Conservation (phyloP, 192 early-diverging fungal species). For the Rhizophagus sp. region DNA sequence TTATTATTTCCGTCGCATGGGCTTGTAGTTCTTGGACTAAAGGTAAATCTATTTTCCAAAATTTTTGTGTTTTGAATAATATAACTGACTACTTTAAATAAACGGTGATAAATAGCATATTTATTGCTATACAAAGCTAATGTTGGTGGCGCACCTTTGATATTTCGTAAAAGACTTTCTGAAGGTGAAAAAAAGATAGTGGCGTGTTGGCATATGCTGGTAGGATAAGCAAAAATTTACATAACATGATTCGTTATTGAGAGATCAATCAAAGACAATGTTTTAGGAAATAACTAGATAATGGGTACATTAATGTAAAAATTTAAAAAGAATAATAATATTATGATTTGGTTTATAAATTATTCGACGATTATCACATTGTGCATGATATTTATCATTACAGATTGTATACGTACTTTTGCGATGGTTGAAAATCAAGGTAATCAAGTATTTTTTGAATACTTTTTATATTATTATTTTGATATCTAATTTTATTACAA, state of each 20-base stretch:
- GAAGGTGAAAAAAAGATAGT: slow-evolving; percentile 27
- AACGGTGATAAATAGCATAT: slow-evolving; percentile 6
- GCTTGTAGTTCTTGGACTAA: slow-evolving; percentile 28
- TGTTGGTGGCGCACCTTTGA: slow-evolving; percentile 7
- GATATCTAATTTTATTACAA: not conserved
- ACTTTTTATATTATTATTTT: not conserved
- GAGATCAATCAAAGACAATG: too few relatives aligned
- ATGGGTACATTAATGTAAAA: not conserved
- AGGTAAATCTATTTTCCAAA: not conserved
- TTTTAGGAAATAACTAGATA: too few relatives aligned
- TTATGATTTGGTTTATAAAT: not conserved
- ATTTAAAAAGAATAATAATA: not conserved
- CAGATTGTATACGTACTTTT: slow-evolving; percentile 28
- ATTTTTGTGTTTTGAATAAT: not conserved
- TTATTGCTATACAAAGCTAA: slow-evolving; percentile 10
- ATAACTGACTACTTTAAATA: not conserved
- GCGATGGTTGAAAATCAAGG: slow-evolving; percentile 22
- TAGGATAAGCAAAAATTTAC: not conserved
- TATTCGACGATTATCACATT: not conserved
- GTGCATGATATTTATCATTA: not conserved
- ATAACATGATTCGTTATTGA: not conserved
- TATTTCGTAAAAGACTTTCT: slow-evolving; percentile 19
- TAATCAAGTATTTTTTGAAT: not conserved
- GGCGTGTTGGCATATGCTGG: slow-evolving; percentile 21
- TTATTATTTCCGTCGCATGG: slow-evolving; percentile 21